Conservation (phyloP, 768 basidiomycete species). For the Cystofilobasidium capitatum region DNA sequence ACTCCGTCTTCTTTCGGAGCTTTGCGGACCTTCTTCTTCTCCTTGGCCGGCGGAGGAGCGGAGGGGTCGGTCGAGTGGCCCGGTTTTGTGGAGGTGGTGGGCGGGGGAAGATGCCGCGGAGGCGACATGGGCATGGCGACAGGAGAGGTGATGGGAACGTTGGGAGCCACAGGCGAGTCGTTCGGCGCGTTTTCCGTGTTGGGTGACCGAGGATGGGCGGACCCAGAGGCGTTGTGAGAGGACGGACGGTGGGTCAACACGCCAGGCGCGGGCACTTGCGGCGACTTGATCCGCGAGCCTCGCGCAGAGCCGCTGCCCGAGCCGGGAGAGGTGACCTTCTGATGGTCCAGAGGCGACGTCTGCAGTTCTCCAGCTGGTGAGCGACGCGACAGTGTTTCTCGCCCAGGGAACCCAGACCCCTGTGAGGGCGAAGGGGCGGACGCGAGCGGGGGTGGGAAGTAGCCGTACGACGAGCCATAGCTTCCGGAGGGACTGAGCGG, state of each 20-base stretch:
- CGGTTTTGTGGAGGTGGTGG: neutral
- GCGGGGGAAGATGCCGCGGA: neutral
- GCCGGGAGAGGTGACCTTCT: neutral
- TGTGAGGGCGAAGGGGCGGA: neutral
- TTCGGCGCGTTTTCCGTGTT: neutral
- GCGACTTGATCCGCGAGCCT: neutral
- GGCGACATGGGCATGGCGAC: conserved; percentile 9
- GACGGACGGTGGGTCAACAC: conserved; percentile 17
- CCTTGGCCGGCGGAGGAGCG: neutral
- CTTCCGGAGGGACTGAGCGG: conserved; percentile 66
- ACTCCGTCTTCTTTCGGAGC: conserved; percentile 49
- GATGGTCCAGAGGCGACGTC: conserved; percentile 17
- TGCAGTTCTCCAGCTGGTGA: conserved; percentile 8
- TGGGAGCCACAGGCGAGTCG: neutral
- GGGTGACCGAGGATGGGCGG: neutral
- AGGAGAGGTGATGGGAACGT: neutral
- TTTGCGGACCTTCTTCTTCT: conserved; percentile 39
- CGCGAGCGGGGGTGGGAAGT: conserved; percentile 37
- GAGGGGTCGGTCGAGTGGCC: neutral
- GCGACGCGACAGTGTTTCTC: neutral
- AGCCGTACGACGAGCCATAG: conserved; percentile 25
- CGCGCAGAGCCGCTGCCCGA: too few relatives aligned
- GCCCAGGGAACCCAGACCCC: neutral
- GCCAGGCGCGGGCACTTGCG: neutral
- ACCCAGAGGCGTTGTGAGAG: neutral